Evolutionary conservation across 306 rosid species (phyloP).

Genomic region (Ammopiptanthus mongolicus): DNA sequence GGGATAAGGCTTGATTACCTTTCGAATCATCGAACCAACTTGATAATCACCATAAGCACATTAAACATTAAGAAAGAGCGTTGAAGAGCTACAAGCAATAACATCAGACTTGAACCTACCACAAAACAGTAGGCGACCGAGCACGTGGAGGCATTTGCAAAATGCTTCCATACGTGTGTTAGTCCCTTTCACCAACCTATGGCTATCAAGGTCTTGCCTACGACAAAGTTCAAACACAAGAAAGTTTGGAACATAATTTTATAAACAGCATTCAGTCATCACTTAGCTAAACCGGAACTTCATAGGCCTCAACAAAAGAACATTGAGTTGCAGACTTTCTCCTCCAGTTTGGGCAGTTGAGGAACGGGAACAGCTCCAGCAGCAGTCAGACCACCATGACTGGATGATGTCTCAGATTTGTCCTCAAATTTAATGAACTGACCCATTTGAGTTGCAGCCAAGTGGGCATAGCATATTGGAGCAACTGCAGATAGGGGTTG

Average conservation of each 20-base stretch:
- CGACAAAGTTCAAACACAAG: not conserved
- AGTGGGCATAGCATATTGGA: conserved; percentile 88
- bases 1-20: no score
- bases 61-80: not conserved
- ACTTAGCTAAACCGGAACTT: no score
- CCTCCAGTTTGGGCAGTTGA: conserved; percentile 60
- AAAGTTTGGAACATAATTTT: not conserved
- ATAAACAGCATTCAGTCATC: conserved; percentile 22
- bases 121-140: not conserved
- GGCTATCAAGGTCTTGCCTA: not conserved
- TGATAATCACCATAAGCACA: not conserved
- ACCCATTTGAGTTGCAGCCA: conserved; percentile 77
- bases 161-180: not conserved
- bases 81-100: not conserved
- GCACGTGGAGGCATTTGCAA: not conserved
- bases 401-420: conserved; percentile 71
- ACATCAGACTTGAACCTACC: not conserved
- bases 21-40: not conserved
- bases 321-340: conserved; percentile 60
- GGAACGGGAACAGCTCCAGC: conserved; percentile 63
- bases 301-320: conserved; percentile 91
- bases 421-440: conserved; percentile 83
- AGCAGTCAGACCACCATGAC: conserved; percentile 60
- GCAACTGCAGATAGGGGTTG: conserved; percentile 52
- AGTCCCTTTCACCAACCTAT: no score